Evolutionary conservation across 1,139 yeast species (phyloP), one percentile per base, ranked within the genome.

Genomic region (Hyphopichia pseudoburtonii): DNA sequence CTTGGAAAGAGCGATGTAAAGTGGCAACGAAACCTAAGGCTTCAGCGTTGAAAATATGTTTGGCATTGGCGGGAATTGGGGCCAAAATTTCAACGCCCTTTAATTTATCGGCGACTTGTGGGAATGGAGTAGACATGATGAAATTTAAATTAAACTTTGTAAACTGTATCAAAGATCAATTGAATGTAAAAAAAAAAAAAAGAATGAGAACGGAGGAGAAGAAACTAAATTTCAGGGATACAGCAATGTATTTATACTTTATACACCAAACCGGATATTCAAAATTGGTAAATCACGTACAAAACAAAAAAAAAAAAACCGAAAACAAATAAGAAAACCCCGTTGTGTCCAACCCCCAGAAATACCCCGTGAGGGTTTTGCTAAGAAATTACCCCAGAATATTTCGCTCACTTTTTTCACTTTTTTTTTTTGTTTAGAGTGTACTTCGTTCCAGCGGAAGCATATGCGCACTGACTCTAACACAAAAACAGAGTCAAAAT

Each of bases 11-110:
- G 52, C 90, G 78, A 62, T 85, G 92, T 43, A 85, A 74, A 28
- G 84, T 76, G 17, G 89, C 88, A 39, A 85, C 73, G 51, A 85
- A 80, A 16, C 81, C 86, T 40, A 85, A 65, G 2, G 92, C 88
- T 45, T 82, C 89, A 11, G 76, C 66, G 40, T 82, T 78, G 52
- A 82, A 71, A 50, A 85, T 78, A 60, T 78, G 83, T 52, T 73
- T 69, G 22, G 88, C 82, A 32, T 62, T 64, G 42, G 64, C 64
- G 35, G 84, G 84, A 38, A 85, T 64, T 37, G 81, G 78, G 18
- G 85, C 92, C 46, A 78, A 60, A 43, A 85, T 65, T 54, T 81
- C 71, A 44, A 85, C 88, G 46, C 86, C 86, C 41, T 80, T 73
- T 39, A 82, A 61, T 48, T 74, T 64, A 48, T 75, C 80, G 30